These are phyloP conservation scores for Plasmodium malariae DNA, from an alignment of 169 alveolate species.

Conservation along the genomic window DNA sequence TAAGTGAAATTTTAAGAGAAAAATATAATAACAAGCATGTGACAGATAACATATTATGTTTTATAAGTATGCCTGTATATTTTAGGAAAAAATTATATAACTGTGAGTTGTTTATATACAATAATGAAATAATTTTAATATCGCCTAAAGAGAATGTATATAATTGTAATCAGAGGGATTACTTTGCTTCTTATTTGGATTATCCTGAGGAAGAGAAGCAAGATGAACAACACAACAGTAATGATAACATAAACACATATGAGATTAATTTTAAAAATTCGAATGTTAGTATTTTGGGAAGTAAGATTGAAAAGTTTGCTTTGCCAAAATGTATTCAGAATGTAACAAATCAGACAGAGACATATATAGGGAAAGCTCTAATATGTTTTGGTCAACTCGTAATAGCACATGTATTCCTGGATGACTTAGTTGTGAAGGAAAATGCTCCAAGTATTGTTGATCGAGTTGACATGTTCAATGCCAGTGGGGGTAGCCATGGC, in stretches of 20 bases:
- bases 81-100: constrained; percentile 45
- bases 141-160: constrained; percentile 56
- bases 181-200: constrained; percentile 10
- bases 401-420: constrained; percentile 40
- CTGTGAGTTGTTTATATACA: constrained; percentile 50
- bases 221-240: neutral
- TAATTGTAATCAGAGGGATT: constrained; percentile 26
- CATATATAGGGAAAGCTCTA: constrained; percentile 53
- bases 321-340: constrained; percentile 51
- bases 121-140: constrained; percentile 45
- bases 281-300: neutral
- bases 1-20: constrained; percentile 50
- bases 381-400: neutral
- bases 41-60: constrained; percentile 51
- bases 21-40: constrained; percentile 10
- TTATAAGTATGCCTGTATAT: constrained; percentile 76
- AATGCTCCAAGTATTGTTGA: neutral
- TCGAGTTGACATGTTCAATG: neutral
- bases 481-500: neutral
- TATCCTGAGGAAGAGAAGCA: neutral
- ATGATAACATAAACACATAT: neutral
- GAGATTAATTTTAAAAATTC: neutral
- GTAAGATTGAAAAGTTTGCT: constrained; percentile 6
- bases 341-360: constrained; percentile 60
- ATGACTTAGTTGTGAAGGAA: constrained; percentile 45